Conservation (phyloP, 371 early-diverging fungal species). For the Saksenaea oblongispora region DNA sequence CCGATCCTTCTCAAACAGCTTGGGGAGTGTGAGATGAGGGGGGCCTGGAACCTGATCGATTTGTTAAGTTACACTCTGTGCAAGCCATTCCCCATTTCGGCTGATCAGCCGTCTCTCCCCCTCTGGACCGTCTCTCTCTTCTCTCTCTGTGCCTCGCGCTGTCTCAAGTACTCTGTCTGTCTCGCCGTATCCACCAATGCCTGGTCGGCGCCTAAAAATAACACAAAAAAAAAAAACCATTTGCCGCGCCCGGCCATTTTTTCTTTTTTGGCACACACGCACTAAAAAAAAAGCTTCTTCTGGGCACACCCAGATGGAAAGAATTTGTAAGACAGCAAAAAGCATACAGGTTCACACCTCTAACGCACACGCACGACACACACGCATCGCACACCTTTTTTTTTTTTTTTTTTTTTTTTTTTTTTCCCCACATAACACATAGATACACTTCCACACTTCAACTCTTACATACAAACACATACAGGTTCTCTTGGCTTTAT, state of each 20-base stretch:
- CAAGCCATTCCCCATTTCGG: conserved; percentile 1
- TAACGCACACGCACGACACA: too few relatives aligned
- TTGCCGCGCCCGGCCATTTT: background rate
- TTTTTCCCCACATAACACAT: background rate
- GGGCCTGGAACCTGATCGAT: conserved; percentile 4
- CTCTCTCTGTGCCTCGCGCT: background rate
- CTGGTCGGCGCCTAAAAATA: background rate
- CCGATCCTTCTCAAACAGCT: conserved; percentile 1
- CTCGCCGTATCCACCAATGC: too few relatives aligned
- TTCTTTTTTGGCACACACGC: too few relatives aligned
- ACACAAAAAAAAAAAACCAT: too few relatives aligned
- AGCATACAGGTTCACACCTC: too few relatives aligned
- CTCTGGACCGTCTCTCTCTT: background rate
- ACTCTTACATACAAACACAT: background rate
- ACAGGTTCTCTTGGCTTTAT: too few relatives aligned
- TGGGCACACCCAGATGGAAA: too few relatives aligned
- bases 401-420: background rate
- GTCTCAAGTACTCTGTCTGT: too few relatives aligned
- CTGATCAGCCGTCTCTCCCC: background rate
- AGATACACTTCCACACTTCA: background rate
- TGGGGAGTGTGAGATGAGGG: background rate
- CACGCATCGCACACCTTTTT: background rate
- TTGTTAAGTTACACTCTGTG: background rate
- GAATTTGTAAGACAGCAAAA: background rate
- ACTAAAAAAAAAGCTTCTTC: too few relatives aligned